phyloP scores from a whole-genome alignment of 1,284 basidiomycete species.

The Filobasidium uniguttulatum region DNA sequence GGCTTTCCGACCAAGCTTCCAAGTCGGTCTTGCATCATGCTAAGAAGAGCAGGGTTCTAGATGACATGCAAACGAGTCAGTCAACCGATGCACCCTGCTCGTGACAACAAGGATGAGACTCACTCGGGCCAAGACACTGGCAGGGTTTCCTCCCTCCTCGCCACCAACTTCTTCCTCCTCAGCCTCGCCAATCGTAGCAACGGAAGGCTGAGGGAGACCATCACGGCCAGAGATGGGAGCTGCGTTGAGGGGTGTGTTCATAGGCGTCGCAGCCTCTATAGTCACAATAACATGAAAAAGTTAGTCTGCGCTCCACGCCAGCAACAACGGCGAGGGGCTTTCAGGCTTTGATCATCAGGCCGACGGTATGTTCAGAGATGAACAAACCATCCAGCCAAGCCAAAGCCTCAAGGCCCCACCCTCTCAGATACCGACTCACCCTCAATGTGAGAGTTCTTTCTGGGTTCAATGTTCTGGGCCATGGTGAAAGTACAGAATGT shows the following conservation, averaged over 20 bases:
- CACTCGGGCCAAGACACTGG: conserved; percentile 34
- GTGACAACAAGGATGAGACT: conserved; percentile 18
- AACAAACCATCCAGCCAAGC: no score
- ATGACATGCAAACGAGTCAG: no score
- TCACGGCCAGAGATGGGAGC: conserved; percentile 52
- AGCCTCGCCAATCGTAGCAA: conserved; percentile 50
- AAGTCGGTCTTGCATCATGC: conserved; percentile 52
- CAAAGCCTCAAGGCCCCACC: neutral
- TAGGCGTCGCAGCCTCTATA: conserved; percentile 53
- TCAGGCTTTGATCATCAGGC: neutral
- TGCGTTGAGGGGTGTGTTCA: conserved; percentile 63
- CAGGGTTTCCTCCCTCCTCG: conserved; percentile 38
- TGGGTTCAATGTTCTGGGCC: conserved; percentile 15
- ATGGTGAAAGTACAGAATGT: no score
- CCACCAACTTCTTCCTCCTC: conserved; percentile 33
- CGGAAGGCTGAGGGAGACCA: conserved; percentile 53
- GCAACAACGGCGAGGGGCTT: no score
- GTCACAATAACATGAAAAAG: no score
- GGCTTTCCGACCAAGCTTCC: conserved; percentile 58
- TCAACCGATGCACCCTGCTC: conserved; percentile 19
- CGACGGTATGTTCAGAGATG: no score
- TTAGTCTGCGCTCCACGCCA: no score
- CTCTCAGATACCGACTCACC: neutral
- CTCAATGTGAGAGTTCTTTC: conserved; percentile 8
- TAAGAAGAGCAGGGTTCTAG: conserved; percentile 45